phyloP scores from a whole-genome alignment of 2,329 filamentous ascomycete species.

The Emmonsiellopsis sp. region DNA sequence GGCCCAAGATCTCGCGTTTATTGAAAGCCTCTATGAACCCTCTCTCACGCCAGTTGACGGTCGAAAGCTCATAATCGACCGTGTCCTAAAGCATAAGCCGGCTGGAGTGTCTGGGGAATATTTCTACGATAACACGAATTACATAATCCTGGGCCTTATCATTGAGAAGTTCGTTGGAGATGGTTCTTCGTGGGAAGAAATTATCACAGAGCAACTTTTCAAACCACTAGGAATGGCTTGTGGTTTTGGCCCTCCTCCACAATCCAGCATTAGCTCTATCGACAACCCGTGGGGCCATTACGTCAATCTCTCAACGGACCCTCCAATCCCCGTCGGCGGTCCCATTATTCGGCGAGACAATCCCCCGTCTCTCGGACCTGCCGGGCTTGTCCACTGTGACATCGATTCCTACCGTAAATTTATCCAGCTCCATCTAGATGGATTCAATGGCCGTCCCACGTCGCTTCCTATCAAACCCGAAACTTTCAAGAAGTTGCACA shows the following conservation, averaged over 20 bases:
- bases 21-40: slow-evolving; percentile 3
- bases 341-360: slow-evolving; percentile 5
- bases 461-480: slow-evolving; percentile 1
- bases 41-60: slow-evolving; percentile 2
- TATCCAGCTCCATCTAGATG: slow-evolving; percentile 4
- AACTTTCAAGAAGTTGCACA: slow-evolving; percentile 7
- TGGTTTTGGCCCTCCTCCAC: slow-evolving; percentile 5
- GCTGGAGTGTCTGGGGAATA: neutral
- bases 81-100: slow-evolving; percentile 1
- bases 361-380: slow-evolving; percentile 4
- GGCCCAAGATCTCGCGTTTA: neutral
- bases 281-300: slow-evolving; percentile 8
- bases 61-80: slow-evolving; percentile 1
- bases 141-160: slow-evolving; percentile 5
- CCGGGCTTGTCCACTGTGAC: slow-evolving; percentile 5
- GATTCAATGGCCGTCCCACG: slow-evolving; percentile 4
- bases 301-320: neutral
- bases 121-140: slow-evolving; percentile 8
- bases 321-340: slow-evolving; percentile 4
- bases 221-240: slow-evolving; percentile 5
- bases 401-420: slow-evolving; percentile 4
- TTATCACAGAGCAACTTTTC: slow-evolving; percentile 1
- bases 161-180: slow-evolving; percentile 4
- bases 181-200: slow-evolving; percentile 5
- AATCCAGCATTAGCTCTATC: slow-evolving; percentile 5